Base-by-base conservation (phyloP, 805 yeast genomes). In the Saccharomycodes ludwigii region DNA sequence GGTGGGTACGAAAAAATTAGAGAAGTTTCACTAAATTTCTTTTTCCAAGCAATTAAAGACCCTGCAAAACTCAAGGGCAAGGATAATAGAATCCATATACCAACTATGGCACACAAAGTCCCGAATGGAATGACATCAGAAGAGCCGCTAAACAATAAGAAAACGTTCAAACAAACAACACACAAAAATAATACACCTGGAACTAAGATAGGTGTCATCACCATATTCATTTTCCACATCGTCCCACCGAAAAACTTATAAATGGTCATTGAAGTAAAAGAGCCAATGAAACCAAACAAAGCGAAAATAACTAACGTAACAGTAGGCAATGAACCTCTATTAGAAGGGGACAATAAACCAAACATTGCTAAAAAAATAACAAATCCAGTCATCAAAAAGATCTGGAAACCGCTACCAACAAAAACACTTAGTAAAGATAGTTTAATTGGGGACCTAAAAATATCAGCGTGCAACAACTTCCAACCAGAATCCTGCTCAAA, bases 101-200 rank as follows among this genome's bases (percentile, higher is more conserved):
- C 54, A 5, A 86, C 65, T 24, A 91, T 71, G 5, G 85, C 88
- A 29, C 77, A 50, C 76, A 91, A 73, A 13, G 95, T 84, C 13
- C 94, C 94, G 28, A 79, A 57, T 29, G 98, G 98, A 36, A 88
- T 83, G 1, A 96, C 96, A 29, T 96, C 97, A 0, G 96, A 84
- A 0, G 95, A 82, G 27, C 73, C 66, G 13, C 66, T 88, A 46
- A 65, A 67, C 28, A 86, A 68, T 49, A 91, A 66, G 56, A 86
- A 77, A 59, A 88, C 74, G 58, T 91, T 91, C 57, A 86, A 65
- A 35, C 74, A 63, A 17, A 83, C 43, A 41, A 91, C 76, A 6
- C 69, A 52, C 1, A 59, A 42, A 42, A 91, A 79, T 21, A 84
- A 62, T 11, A 63, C 38, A 14, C 88, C 85, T n/a, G 98, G 98